Conservation (phyloP, 1,284 basidiomycete genomes). For the Termitomyces sp. region DNA sequence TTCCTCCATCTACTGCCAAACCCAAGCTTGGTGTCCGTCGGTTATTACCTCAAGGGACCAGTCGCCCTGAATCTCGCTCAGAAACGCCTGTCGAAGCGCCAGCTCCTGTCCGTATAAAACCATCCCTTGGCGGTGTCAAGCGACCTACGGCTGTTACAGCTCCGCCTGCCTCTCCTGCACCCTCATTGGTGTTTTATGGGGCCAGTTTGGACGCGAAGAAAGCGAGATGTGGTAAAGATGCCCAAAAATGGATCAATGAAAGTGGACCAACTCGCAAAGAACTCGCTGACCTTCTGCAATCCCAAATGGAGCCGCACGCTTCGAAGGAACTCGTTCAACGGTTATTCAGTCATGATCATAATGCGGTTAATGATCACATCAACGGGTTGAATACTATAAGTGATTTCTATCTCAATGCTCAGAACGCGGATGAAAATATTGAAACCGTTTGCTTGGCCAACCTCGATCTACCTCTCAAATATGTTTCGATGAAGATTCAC, state of each 20-base stretch:
- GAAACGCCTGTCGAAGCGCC: conserved; percentile 47
- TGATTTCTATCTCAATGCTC: conserved; percentile 66
- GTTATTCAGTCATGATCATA: conserved; percentile 95
- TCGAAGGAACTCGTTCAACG: conserved; percentile 74
- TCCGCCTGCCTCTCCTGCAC: conserved; percentile 30
- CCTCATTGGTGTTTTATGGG: conserved; percentile 59
- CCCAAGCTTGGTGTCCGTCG: conserved; percentile 64
- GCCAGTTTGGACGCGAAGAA: conserved; percentile 72
- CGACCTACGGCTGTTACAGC: conserved; percentile 34
- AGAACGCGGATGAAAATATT: conserved; percentile 56
- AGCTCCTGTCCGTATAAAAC: conserved; percentile 39
- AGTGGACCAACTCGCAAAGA: conserved; percentile 80
- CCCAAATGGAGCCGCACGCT: conserved; percentile 86
- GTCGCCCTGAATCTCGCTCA: conserved; percentile 56
- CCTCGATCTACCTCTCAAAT: conserved; percentile 91
- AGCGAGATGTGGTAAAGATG: conserved; percentile 74
- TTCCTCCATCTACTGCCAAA: conserved; percentile 27
- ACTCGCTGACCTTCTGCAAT: conserved; percentile 80
- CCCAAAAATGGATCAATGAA: conserved; percentile 80
- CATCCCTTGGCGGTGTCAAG: conserved; percentile 40
- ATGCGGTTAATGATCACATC: conserved; percentile 91
- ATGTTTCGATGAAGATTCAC: conserved; percentile 85
- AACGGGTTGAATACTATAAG: conserved; percentile 69
- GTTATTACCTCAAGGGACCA: conserved; percentile 62
- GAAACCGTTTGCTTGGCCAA: conserved; percentile 81